Evolutionary conservation across 2,329 filamentous ascomycete species (phyloP).

Genomic region (Rhinocladiella similis): DNA sequence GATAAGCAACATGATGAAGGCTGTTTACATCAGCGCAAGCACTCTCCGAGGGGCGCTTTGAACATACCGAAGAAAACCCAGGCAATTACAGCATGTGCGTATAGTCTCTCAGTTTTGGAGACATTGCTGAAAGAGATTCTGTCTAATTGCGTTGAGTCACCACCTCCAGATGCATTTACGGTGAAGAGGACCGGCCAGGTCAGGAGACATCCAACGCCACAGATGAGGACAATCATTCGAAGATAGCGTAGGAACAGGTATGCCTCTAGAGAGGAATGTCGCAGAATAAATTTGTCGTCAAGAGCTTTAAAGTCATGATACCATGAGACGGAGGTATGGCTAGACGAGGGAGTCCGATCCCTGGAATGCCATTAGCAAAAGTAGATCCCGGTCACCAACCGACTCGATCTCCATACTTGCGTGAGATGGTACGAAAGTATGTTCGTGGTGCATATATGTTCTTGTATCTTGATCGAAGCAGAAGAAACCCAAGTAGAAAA

Average conservation of each 20-base stretch:
- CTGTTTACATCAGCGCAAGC: not conserved
- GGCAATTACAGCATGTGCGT: slow-evolving; percentile 73
- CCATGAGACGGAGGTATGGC: slow-evolving; percentile 20
- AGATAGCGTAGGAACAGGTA: slow-evolving; percentile 90
- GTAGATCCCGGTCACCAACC: not conserved
- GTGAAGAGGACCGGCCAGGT: slow-evolving; percentile 92
- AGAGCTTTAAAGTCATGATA: slow-evolving; percentile 50
- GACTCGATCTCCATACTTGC: slow-evolving; percentile 35
- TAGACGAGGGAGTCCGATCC: slow-evolving; percentile 30
- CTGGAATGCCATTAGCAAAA: slow-evolving; percentile 1
- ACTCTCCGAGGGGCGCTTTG: not conserved
- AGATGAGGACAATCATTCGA: slow-evolving; percentile 74
- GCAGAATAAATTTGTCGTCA: slow-evolving; percentile 77
- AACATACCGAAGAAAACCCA: slow-evolving; percentile 73
- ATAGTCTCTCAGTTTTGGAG: slow-evolving; percentile 62
- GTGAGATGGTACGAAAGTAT: slow-evolving; percentile 26
- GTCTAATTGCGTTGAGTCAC: slow-evolving; percentile 68
- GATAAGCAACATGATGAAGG: slow-evolving; percentile 81
- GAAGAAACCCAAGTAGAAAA: slow-evolving; percentile 47
- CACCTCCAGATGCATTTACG: slow-evolving; percentile 80
- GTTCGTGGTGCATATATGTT: slow-evolving; percentile 50
- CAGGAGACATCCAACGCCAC: slow-evolving; percentile 76
- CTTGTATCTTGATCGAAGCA: slow-evolving; percentile 46
- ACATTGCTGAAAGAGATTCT: slow-evolving; percentile 80
- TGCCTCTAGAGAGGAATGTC: slow-evolving; percentile 86